Evolutionary conservation across 768 basidiomycete genomes (phyloP), one percentile per base, ranked within the genome.

Genomic region (Scleroderma bovista): DNA sequence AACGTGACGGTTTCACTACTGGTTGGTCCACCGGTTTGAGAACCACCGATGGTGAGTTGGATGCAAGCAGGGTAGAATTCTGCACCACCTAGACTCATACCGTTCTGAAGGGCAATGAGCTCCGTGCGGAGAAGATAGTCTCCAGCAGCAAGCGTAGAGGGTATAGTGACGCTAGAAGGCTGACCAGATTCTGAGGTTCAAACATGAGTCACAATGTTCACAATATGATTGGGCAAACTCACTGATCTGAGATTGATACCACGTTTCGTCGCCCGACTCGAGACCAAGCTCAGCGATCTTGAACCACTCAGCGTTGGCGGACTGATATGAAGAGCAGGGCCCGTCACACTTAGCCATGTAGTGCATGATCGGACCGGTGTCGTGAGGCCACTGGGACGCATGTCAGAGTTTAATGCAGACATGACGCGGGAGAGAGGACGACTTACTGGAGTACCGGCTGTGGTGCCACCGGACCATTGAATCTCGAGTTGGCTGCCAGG

Each of bases 71-170:
- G 56, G 36, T 67, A 67, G 44, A 66, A 67, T 47, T 67, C 67
- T 2, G 84, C 87, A 23, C 84, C 84, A 9, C 82, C 80, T 16
- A 49, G 2, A 12, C 60, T 47, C 34, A 61, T 68, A 16, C 75
- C 87, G 34, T 78, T 70, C 55, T 91, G 88, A n/a, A 91, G 79
- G 7, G 83, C 73, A 58, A 91, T 82, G 64, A 90, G 74, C 34
- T 89, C 88, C 64, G 87, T 79, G 3, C 88, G 85, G 57, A 89
- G 62, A 44, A 90, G 66, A 62, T 90, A 91, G 56, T 83, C 76
- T 6, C 87, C 88, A 0, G 84, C 60, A 1, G 79, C 77, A 42
- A 90, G 66, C 38, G 70, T 75, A 11, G 52, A 46, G 1, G 81
- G 82, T 22, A 84, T 62, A 0, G 63, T 69, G 6, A 76, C 66